Conservation (phyloP, 495 filamentous ascomycete genomes). For the Terfezia claveryi region DNA sequence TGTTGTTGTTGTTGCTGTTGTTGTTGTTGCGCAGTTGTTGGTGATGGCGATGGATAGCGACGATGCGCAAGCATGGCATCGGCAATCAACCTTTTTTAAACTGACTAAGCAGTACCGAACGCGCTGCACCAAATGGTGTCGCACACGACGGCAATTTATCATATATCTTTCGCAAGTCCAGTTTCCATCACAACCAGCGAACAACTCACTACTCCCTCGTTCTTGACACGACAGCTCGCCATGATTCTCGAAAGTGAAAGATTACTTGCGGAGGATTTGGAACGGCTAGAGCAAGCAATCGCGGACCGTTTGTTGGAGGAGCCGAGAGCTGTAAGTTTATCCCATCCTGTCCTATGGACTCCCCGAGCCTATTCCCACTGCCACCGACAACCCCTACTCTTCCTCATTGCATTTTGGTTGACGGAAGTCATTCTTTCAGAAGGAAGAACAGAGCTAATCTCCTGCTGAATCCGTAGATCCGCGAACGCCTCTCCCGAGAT, state of each 20-base stretch:
- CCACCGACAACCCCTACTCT: background rate
- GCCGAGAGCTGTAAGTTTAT: slow-evolving; percentile 52
- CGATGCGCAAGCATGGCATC: background rate
- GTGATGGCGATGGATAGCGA: background rate
- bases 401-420: background rate
- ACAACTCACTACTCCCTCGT: background rate
- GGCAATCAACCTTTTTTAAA: background rate
- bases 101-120: background rate
- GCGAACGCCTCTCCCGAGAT: slow-evolving; percentile 64
- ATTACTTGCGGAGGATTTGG: slow-evolving; percentile 82
- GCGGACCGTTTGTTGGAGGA: slow-evolving; percentile 73
- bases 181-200: background rate
- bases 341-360: too few relatives aligned
- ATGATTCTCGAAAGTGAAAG: slow-evolving; percentile 87
- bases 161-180: too few relatives aligned
- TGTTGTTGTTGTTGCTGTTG: background rate
- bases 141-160: too few relatives aligned
- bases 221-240: slow-evolving; percentile 7
- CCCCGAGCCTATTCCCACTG: background rate
- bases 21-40: background rate
- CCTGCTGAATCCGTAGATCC: slow-evolving; percentile 35
- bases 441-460: background rate
- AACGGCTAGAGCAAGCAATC: slow-evolving; percentile 82
- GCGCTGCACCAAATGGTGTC: too few relatives aligned
- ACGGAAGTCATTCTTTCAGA: background rate